Percentiles rank a stretch among this genome's conserved stretches.
phyloP scores from a whole-genome alignment of 257 asterid species.

The Solanum arcanum region DNA sequence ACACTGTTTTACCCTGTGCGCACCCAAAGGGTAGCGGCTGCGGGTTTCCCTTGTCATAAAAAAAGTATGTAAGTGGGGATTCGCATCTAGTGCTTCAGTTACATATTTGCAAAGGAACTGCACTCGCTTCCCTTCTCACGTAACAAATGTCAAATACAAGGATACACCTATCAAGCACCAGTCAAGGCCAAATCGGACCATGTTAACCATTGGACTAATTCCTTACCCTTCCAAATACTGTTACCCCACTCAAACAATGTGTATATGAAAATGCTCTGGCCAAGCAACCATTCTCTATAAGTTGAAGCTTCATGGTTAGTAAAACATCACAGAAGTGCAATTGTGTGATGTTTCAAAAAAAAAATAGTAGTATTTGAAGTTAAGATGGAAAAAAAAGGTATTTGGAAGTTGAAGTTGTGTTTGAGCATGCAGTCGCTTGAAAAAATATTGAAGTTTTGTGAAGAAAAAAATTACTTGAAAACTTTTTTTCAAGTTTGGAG shows the following conservation, averaged over 20 bases:
- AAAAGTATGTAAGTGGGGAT: neutral
- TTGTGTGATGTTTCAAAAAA: neutral
- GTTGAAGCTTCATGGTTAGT: neutral
- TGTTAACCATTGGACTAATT: neutral
- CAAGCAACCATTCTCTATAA: neutral
- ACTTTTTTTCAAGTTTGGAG: neutral
- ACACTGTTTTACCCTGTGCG: too few species aligned
- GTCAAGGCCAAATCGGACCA: neutral
- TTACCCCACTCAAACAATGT: neutral
- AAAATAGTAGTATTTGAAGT: neutral
- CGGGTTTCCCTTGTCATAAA: too few species aligned
- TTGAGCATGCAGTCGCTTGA: neutral
- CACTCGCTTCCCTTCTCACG: neutral
- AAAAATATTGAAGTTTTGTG: neutral
- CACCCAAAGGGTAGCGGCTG: too few species aligned
- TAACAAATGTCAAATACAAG: neutral
- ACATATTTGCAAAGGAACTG: neutral
- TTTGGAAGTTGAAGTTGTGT: neutral
- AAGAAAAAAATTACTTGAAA: neutral
- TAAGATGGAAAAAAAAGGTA: neutral
- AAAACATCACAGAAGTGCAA: neutral
- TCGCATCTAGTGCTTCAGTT: neutral
- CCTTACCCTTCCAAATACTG: neutral
- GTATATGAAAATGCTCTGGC: neutral
- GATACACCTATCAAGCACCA: neutral